Evolutionary conservation across 345 rosid species (phyloP).

Genomic region (Populus euphratica): DNA sequence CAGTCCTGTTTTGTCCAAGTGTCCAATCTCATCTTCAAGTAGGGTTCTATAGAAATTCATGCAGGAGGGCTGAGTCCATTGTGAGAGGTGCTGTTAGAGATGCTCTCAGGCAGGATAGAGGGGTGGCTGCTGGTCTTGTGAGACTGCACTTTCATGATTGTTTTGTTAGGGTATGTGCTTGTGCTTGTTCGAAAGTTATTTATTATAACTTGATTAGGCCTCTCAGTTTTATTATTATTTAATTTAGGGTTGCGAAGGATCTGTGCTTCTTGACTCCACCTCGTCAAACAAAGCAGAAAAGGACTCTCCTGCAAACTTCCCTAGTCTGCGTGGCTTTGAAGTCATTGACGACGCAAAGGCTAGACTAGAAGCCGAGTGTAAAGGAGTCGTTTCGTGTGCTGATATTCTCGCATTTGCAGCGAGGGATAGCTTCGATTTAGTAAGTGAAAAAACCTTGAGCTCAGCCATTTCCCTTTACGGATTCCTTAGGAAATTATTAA

Average conservation of each 20-base stretch:
- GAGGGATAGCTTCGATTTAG: constrained; percentile 43
- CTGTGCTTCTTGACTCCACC: constrained; percentile 47
- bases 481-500: neutral
- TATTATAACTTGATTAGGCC: neutral
- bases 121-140: constrained; percentile 46
- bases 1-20: constrained; percentile 8
- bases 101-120: constrained; percentile 30
- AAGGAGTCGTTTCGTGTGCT: constrained; percentile 57
- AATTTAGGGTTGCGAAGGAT: constrained; percentile 53
- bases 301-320: constrained; percentile 42
- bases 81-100: constrained; percentile 39
- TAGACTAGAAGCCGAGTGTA: constrained; percentile 34
- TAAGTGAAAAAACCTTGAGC: constrained; percentile 4
- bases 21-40: constrained; percentile 40
- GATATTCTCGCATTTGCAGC: constrained; percentile 58
- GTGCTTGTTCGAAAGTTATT: neutral
- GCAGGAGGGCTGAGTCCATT: constrained; percentile 37
- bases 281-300: constrained; percentile 47
- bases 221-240: neutral
- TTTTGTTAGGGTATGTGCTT: constrained; percentile 39
- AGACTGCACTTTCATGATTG: constrained; percentile 67
- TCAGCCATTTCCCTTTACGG: neutral
- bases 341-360: constrained; percentile 47
- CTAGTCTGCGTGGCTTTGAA: constrained; percentile 49
- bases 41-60: constrained; percentile 39